These are phyloP conservation scores for Claviceps purpurea DNA, from an alignment of 2,329 filamentous ascomycete genomes.

Conservation along the genomic window DNA sequence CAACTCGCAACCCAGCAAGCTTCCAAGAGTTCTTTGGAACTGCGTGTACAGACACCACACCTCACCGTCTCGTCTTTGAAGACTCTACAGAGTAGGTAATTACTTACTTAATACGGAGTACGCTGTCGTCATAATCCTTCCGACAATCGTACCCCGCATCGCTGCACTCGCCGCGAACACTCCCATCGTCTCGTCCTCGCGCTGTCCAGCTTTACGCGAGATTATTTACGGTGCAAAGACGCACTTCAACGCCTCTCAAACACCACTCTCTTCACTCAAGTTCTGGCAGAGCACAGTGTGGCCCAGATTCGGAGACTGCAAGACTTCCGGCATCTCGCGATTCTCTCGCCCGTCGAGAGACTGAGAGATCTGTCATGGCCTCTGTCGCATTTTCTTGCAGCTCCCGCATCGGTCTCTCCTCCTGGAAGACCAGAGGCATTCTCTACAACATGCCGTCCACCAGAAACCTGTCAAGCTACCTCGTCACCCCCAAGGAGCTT, in stretches of 20 bases:
- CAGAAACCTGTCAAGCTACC: constrained; percentile 57
- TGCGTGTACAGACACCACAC: constrained; percentile 1
- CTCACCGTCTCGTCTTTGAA: neutral
- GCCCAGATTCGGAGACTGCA: neutral
- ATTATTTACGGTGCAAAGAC: neutral
- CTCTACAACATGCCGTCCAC: constrained; percentile 16
- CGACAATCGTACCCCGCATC: neutral
- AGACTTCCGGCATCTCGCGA: neutral
- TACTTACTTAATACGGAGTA: too few species aligned
- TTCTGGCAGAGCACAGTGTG: neutral
- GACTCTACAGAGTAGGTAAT: neutral
- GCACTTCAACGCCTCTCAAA: neutral
- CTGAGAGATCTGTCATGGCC: constrained; percentile 23
- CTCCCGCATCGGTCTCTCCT: constrained; percentile 25
- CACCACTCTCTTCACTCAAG: neutral
- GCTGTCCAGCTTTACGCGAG: neutral
- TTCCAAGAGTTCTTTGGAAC: neutral
- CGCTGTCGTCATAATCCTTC: constrained; percentile 1
- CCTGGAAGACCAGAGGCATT: constrained; percentile 20
- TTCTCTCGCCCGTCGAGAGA: neutral
- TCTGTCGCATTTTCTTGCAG: constrained; percentile 29
- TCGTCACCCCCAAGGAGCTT: constrained; percentile 76
- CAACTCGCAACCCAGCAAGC: neutral
- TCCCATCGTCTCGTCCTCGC: neutral
- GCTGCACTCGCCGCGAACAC: neutral